phyloP scores from a whole-genome alignment of 352 stramenopile species.

The Phytophthora hybrid region DNA sequence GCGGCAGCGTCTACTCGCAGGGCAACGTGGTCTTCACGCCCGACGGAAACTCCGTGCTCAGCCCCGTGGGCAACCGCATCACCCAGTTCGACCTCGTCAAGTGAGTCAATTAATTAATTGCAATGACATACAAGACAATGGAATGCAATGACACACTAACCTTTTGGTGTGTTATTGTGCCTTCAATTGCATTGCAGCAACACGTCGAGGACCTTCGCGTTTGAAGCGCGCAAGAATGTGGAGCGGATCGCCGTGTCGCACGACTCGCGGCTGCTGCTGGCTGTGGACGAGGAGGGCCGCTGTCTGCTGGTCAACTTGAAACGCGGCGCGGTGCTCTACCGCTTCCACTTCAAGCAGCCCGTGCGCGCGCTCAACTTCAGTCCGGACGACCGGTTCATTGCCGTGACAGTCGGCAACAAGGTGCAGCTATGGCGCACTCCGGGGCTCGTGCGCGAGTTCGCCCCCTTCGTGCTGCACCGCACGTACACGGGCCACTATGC shows the following conservation, averaged over 20 bases:
- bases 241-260: constrained; percentile 86
- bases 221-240: constrained; percentile 94
- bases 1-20: constrained; percentile 94
- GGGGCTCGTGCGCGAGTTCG: constrained; percentile 88
- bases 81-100: constrained; percentile 95
- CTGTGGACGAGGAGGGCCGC: constrained; percentile 92
- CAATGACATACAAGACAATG: too few relatives aligned
- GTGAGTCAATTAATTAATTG: constrained; percentile 47
- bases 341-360: constrained; percentile 95
- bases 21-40: constrained; percentile 95
- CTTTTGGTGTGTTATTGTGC: background rate
- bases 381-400: constrained; percentile 90
- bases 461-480: constrained; percentile 90
- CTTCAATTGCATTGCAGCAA: constrained; percentile 53
- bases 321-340: constrained; percentile 91
- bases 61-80: constrained; percentile 94
- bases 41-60: constrained; percentile 93
- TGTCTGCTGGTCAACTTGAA: constrained; percentile 92
- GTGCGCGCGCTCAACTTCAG: constrained; percentile 90
- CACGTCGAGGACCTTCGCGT: constrained; percentile 90
- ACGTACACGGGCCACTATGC: constrained; percentile 92
- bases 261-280: constrained; percentile 90
- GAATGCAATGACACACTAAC: background rate
- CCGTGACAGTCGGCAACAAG: constrained; percentile 91
- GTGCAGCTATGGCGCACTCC: constrained; percentile 93